Evolutionary conservation across 2,329 filamentous ascomycete genomes (phyloP).

Genomic region (Exophiala phaeomuriformis): DNA sequence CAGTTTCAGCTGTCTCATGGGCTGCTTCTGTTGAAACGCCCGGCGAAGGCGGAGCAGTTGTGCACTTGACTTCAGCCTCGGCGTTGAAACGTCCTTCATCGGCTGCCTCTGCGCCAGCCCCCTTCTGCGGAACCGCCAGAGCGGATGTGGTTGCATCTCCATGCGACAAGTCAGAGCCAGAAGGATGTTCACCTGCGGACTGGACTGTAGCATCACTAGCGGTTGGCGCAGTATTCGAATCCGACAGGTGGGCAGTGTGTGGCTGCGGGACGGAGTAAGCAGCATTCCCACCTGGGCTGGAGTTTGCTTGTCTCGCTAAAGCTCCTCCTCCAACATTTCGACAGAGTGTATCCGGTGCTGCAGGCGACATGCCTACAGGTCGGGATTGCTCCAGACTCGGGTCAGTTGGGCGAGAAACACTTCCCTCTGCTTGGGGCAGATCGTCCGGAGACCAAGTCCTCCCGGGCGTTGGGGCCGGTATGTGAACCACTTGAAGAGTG

Average conservation of each 20-base stretch:
- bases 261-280: slow-evolving; percentile 1
- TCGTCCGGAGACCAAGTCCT: slow-evolving; percentile 49
- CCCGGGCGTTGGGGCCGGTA: slow-evolving; percentile 51
- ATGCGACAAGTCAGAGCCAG: not conserved
- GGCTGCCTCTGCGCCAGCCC: not conserved
- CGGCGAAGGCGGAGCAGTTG: not conserved
- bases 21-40: not conserved
- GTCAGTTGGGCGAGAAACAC: not conserved
- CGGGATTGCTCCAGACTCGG: not conserved
- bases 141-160: not conserved
- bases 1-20: not conserved
- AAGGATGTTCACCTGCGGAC: not conserved
- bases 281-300: not conserved
- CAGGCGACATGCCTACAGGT: not conserved
- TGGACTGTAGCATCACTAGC: slow-evolving; percentile 1
- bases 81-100: too few species aligned
- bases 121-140: not conserved
- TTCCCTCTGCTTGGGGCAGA: slow-evolving; percentile 11
- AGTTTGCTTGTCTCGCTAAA: slow-evolving; percentile 9
- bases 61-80: not conserved
- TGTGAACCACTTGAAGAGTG: slow-evolving; percentile 44
- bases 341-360: not conserved
- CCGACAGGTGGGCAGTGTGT: not conserved
- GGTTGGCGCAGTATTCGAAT: slow-evolving; percentile 6
- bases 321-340: not conserved